Evolutionary conservation across 2,329 filamentous ascomycete genomes (phyloP), one percentile per base, ranked within the genome.

Genomic region (Exophiala dermatitidis): DNA sequence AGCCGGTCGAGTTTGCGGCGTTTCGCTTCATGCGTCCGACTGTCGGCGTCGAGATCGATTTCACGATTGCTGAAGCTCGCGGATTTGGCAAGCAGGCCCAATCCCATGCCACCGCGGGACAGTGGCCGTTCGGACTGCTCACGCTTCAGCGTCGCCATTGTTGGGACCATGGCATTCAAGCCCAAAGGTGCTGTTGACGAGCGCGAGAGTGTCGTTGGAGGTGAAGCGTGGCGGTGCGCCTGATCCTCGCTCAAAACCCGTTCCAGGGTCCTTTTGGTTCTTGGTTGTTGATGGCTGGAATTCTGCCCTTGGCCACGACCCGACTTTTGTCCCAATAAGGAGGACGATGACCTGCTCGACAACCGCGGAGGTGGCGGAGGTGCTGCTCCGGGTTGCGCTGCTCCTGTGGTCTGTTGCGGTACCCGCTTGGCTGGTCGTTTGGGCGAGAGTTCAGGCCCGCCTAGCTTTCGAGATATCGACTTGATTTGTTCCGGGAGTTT

Each of bases 321-420:
- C 48, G 6, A 62, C 7, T 55, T 64, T 50, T 3, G 62, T 31
- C 43, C 62, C 49, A 70, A 66, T n/a, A 46, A 72, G 70, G 47
- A 40, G 12, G 52, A 77, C 68, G 60, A 78, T 72, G 60, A 79
- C 75, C 49, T 77, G 66, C 69, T 78, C 75, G 31, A 75, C 71
- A 64, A 78, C 30, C 54, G 56, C 5, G 48, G 44, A 30, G 42
- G 78, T 30, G 56, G 56, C 5, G 48, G 44, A 30, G 42, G 4
- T 26, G 38, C 12, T 28, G 38, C 38, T 41, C n/a, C 12, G 28
- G 38, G 4, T 28, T 41, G 38, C 9, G 3, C 10, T 41, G 38
- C 3, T 12, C 36, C 10, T 38, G 36, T 8, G 19, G 19, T 19
- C 19, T 9, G 36, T 12, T 28, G 38, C 5, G 38, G 5, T 4